Base-by-base conservation (phyloP, 2,329 filamentous ascomycete species). In the Madurella mycetomatis region DNA sequence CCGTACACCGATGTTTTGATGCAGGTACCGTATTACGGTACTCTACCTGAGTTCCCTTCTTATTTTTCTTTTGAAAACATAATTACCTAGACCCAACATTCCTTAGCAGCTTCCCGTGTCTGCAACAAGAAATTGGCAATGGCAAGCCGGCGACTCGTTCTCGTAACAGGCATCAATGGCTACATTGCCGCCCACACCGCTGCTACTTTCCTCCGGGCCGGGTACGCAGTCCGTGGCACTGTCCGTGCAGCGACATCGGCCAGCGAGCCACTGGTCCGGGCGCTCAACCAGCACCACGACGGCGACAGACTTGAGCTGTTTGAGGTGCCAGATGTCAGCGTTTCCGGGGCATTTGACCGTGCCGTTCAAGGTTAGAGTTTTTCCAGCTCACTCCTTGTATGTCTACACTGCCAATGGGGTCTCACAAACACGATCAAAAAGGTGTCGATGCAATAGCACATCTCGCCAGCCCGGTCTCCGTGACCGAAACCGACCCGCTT, bases 161-260 rank as follows among this genome's bases (percentile, higher is more conserved):
- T 60, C 53, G 54, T 62, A 51, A 62, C 60, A 1, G 56, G 60
- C 25, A 51, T 60, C 54, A 59, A 60, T 47, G 59, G 60, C 44
- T 60, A 62, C 54, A 56, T 59, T 18, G 56, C 56, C 16, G 54
- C 57, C 3, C 59, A 61, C 50, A 59, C 59, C 4, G 59, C 59
- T 2, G 52, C 50, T 11, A 45, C 44, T 12, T 59, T 59, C 46
- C 57, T 61, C 25, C 41, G 43, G n/a, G 59, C 53, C 12, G 59
- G 59, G 12, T 59, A 55, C 49, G 31, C 45, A 31, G 57, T 59
- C 31, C 52, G 59, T 9, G 59, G 59, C 48, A 61, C 59, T 1
- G 51, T 61, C 16, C 59, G 59, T 9, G 32, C 45, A 3, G 47
- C 37, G 15, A 49, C 48, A 15, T 16, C 43, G 1, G 53, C 57